Evolutionary conservation across 1,284 basidiomycete species (phyloP).

Genomic region (Rhodotorula sp.): DNA sequence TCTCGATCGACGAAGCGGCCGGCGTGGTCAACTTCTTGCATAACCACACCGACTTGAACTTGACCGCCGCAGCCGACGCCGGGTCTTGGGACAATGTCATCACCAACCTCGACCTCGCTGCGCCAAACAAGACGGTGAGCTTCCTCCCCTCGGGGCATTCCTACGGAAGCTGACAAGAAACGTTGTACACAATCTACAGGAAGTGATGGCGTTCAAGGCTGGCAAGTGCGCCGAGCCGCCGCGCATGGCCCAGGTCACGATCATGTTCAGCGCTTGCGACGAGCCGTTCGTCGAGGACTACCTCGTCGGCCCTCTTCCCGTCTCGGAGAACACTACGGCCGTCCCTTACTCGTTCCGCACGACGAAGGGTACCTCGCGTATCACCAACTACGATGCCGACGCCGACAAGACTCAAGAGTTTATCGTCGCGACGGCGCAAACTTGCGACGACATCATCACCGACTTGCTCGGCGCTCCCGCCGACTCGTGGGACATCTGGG

Average conservation of each 20-base stretch:
- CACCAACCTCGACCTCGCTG: slow-evolving; percentile 44
- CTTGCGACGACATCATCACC: slow-evolving; percentile 44
- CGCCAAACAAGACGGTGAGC: slow-evolving; percentile 44
- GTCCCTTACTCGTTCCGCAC: slow-evolving; percentile 16
- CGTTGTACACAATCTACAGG: not conserved
- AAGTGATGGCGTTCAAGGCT: slow-evolving; percentile 12
- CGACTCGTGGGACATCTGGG: slow-evolving; percentile 1
- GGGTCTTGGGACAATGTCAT: slow-evolving; percentile 48
- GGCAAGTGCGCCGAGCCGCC: slow-evolving; percentile 32
- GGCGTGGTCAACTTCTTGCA: slow-evolving; percentile 44
- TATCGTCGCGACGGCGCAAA: slow-evolving; percentile 16
- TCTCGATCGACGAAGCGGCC: slow-evolving; percentile 46
- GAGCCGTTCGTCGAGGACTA: slow-evolving; percentile 45
- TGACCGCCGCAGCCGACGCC: slow-evolving; percentile 46
- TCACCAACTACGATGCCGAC: slow-evolving; percentile 42
- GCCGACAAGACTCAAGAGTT: slow-evolving; percentile 19
- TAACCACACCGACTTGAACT: slow-evolving; percentile 43
- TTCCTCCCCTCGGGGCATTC: slow-evolving; percentile 5
- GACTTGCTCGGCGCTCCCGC: slow-evolving; percentile 40
- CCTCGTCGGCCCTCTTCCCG: slow-evolving; percentile 48
- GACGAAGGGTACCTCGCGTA: slow-evolving; percentile 40
- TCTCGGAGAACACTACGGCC: slow-evolving; percentile 33
- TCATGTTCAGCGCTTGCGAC: slow-evolving; percentile 37
- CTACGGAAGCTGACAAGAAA: not conserved
- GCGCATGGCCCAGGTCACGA: slow-evolving; percentile 44